Evolutionary conservation across 192 early-diverging fungal genomes (phyloP).

Genomic region (Pilobolus umbonatus): DNA sequence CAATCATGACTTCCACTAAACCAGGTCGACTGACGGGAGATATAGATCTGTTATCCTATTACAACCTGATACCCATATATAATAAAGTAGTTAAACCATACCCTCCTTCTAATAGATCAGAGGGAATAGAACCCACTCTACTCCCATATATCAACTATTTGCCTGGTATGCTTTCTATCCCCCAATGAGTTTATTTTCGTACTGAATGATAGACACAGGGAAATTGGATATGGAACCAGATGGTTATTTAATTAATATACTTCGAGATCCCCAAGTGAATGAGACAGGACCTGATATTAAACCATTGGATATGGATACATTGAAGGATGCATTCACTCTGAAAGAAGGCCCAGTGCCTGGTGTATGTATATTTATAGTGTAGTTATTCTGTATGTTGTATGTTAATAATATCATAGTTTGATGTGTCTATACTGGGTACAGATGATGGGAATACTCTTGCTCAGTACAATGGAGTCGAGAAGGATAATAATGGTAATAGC

Average conservation of each 20-base stretch:
- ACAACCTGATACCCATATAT: conserved; percentile 29
- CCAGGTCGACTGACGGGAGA: conserved; percentile 37
- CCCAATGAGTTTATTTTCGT: background rate
- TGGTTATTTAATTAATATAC: conserved; percentile 24
- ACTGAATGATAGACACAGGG: background rate
- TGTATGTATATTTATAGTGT: conserved; percentile 14
- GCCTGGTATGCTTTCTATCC: conserved; percentile 20
- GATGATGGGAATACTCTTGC: conserved; percentile 13
- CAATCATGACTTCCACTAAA: too few species aligned
- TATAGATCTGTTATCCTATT: conserved; percentile 35
- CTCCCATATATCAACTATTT: conserved; percentile 25
- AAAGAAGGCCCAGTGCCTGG: conserved; percentile 32
- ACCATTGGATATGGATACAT: conserved; percentile 24
- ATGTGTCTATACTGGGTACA: conserved; percentile 24
- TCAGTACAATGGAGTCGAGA: too few species aligned
- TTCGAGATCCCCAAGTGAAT: conserved; percentile 28
- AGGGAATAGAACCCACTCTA: conserved; percentile 15
- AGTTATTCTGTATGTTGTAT: background rate
- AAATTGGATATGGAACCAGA: conserved; percentile 28
- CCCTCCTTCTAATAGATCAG: conserved; percentile 25
- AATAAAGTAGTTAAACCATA: conserved; percentile 34
- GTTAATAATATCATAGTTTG: conserved; percentile 21
- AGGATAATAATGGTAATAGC: too few species aligned
- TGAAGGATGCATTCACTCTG: conserved; percentile 28
- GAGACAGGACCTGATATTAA: conserved; percentile 15